A percentile compares a stretch with the other conserved stretches of the same genome.
phyloP scores from a whole-genome alignment of 495 filamentous ascomycete genomes.

The Cercophora newfieldiana region DNA sequence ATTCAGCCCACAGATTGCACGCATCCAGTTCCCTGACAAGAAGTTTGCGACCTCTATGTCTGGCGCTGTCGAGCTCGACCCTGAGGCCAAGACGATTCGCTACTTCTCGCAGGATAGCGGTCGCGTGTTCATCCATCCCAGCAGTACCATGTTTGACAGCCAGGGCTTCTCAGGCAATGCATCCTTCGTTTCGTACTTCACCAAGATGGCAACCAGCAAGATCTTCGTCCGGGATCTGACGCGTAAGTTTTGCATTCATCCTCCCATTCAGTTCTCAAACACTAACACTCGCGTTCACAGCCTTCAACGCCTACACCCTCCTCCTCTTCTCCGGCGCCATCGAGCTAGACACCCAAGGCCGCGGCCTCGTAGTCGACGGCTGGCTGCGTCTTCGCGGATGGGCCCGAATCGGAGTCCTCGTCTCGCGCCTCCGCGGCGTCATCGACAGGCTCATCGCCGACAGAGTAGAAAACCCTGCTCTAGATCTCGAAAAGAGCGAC shows the following conservation, averaged over 20 bases:
- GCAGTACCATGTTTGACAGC: constrained; percentile 78
- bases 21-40: constrained; percentile 91
- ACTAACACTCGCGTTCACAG: constrained; percentile 38
- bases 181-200: constrained; percentile 80
- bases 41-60: constrained; percentile 83
- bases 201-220: constrained; percentile 86
- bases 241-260: constrained; percentile 55
- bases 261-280: background rate
- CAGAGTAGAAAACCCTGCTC: constrained; percentile 73
- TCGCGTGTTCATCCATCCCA: constrained; percentile 89
- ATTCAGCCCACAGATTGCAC: constrained; percentile 87
- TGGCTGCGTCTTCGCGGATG: constrained; percentile 90
- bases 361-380: constrained; percentile 88
- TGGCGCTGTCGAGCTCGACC: constrained; percentile 88
- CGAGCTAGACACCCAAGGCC: constrained; percentile 79
- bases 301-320: constrained; percentile 87
- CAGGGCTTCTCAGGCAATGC: constrained; percentile 69
- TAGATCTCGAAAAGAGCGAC: constrained; percentile 58
- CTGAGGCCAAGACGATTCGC: constrained; percentile 86
- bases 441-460: constrained; percentile 77
- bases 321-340: constrained; percentile 89
- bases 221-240: constrained; percentile 85
- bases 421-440: constrained; percentile 79
- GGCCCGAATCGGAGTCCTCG: constrained; percentile 90
- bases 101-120: constrained; percentile 87